Evolutionary conservation across 2,329 filamentous ascomycete species (phyloP).

Genomic region (Alternaria sp.): DNA sequence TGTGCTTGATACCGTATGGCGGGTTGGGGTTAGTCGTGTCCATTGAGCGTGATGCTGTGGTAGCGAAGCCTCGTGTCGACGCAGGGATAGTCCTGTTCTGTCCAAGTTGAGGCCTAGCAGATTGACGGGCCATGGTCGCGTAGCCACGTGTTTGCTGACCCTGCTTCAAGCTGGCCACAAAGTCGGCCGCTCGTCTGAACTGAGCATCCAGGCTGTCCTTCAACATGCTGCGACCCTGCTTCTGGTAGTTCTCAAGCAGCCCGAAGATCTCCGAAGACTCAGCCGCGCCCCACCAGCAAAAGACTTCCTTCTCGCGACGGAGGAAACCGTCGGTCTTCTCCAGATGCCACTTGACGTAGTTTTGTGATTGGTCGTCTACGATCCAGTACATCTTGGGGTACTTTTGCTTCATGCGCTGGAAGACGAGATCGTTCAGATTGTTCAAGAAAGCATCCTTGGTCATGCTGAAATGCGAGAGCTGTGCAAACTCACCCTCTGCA

Average conservation of each 20-base stretch:
- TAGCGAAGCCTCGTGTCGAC: constrained; percentile 62
- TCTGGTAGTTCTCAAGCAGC: constrained; percentile 84
- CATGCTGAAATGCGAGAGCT: constrained; percentile 88
- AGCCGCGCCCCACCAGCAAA: constrained; percentile 96
- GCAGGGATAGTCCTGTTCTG: constrained; percentile 44
- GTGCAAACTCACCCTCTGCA: constrained; percentile 73
- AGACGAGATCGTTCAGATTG: constrained; percentile 95
- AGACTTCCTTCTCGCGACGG: constrained; percentile 82
- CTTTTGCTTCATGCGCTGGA: constrained; percentile 92
- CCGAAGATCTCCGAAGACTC: constrained; percentile 81
- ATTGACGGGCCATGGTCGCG: constrained; percentile 56
- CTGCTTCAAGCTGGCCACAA: constrained; percentile 68
- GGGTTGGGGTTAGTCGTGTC: constrained; percentile 84
- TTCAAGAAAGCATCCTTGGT: constrained; percentile 94
- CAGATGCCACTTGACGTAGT: constrained; percentile 92
- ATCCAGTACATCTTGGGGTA: constrained; percentile 92
- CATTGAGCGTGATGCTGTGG: constrained; percentile 53
- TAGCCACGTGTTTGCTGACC: constrained; percentile 72
- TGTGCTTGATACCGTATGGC: constrained; percentile 86
- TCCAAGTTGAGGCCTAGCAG: constrained; percentile 36
- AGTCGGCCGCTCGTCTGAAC: constrained; percentile 77
- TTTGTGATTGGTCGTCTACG: constrained; percentile 95
- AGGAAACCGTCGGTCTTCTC: constrained; percentile 95
- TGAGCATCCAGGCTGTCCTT: constrained; percentile 89
- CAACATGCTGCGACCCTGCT: constrained; percentile 85